Conservation (phyloP, 208 protist species). For the Trypanosoma platydactyli region DNA sequence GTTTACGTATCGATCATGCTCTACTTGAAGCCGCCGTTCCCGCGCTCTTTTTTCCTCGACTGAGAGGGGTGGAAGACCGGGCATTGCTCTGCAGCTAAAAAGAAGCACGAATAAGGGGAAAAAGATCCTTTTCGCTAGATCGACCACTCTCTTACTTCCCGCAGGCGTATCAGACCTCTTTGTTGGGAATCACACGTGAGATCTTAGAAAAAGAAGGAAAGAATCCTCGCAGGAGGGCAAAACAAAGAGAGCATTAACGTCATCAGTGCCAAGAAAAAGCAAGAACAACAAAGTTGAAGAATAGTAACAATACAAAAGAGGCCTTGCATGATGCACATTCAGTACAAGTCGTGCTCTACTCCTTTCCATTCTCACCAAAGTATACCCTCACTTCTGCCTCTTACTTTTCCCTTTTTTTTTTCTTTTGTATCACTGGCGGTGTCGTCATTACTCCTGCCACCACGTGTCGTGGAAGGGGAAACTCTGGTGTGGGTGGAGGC, state of each 20-base stretch:
- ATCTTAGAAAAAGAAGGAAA: slow-evolving; percentile 24
- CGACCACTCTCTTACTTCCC: slow-evolving; percentile 2
- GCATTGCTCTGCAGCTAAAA: slow-evolving; percentile 11
- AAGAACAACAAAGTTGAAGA: slow-evolving; percentile 3
- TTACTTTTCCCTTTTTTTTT: slow-evolving; percentile 22
- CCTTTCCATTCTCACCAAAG: not conserved
- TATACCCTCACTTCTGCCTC: slow-evolving; percentile 1
- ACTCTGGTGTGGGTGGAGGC: slow-evolving; percentile 4
- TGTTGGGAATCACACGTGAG: not conserved
- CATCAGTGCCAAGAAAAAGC: slow-evolving; percentile 1
- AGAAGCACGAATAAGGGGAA: no score
- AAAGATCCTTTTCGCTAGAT: not conserved
- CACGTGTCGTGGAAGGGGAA: slow-evolving; percentile 26
- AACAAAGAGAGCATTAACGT: no score
- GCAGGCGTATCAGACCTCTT: not conserved
- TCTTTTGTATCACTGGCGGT: not conserved
- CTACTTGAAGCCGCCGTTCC: slow-evolving; percentile 53
- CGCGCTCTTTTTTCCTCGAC: slow-evolving; percentile 56
- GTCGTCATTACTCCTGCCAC: no score
- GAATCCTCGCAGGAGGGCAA: slow-evolving; percentile 15
- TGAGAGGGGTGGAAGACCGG: slow-evolving; percentile 39
- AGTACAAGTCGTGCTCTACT: not conserved
- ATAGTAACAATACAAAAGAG: not conserved
- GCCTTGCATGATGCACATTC: no score
- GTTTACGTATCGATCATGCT: slow-evolving; percentile 77